Evolutionary conservation across 2,329 filamentous ascomycete genomes (phyloP).

Genomic region (Diaporthe citri): DNA sequence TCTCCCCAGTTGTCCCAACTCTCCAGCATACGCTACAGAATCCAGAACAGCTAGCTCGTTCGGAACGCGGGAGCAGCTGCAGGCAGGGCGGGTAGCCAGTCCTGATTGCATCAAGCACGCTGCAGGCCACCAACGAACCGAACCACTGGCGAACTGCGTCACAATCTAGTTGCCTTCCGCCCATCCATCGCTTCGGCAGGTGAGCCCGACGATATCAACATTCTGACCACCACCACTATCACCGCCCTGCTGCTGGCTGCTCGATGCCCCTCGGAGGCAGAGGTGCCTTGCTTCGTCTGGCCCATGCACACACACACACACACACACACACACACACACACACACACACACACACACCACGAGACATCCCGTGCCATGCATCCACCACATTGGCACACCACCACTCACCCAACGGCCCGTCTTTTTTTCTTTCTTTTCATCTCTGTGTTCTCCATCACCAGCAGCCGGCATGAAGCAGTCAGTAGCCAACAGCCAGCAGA

Average conservation of each 20-base stretch:
- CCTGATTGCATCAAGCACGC: slow-evolving; percentile 28
- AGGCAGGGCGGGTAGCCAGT: slow-evolving; percentile 11
- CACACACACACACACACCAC: background rate
- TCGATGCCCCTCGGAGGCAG: slow-evolving; percentile 4
- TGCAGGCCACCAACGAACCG: slow-evolving; percentile 16
- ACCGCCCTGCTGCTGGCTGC: background rate
- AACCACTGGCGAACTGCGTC: slow-evolving; percentile 26
- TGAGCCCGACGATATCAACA: slow-evolving; percentile 29
- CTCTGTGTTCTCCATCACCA: background rate
- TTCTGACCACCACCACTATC: slow-evolving; percentile 14
- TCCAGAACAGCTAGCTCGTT: slow-evolving; percentile 1
- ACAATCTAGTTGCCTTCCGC: slow-evolving; percentile 15
- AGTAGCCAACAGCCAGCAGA: background rate
- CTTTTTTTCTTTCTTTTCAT: background rate
- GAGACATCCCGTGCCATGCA: slow-evolving; percentile 1
- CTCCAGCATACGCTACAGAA: background rate
- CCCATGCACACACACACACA: background rate
- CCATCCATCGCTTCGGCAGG: slow-evolving; percentile 37
- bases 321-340: no score
- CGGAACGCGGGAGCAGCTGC: slow-evolving; percentile 27
- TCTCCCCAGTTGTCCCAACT: background rate
- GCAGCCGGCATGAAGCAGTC: background rate
- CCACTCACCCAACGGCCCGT: background rate
- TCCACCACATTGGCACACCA: slow-evolving; percentile 11
- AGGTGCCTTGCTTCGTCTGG: slow-evolving; percentile 18